phyloP scores from a whole-genome alignment of 208 protist genomes.

The Leishmania arabica region DNA sequence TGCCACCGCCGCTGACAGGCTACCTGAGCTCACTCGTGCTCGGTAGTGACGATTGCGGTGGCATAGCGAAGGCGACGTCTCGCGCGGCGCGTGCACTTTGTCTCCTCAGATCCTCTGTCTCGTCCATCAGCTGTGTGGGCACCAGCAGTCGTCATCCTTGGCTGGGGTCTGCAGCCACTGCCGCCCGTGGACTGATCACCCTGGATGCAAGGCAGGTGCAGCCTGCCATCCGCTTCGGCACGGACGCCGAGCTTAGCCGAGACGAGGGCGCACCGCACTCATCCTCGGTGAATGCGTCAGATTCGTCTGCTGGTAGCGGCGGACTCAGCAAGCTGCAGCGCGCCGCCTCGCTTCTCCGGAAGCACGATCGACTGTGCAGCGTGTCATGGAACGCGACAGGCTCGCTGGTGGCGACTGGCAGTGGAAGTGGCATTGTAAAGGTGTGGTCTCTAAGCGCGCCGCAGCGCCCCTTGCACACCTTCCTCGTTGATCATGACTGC shows the following conservation, averaged over 20 bases:
- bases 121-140: slow-evolving; percentile 52
- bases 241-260: slow-evolving; percentile 5
- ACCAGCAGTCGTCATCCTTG: slow-evolving; percentile 60
- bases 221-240: slow-evolving; percentile 36
- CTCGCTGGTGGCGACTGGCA: slow-evolving; percentile 68
- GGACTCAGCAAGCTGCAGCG: slow-evolving; percentile 30
- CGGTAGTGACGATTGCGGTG: slow-evolving; percentile 8
- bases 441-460: slow-evolving; percentile 64
- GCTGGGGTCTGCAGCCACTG: slow-evolving; percentile 54
- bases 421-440: slow-evolving; percentile 53
- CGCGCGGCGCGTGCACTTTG: slow-evolving; percentile 24
- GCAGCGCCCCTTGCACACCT: slow-evolving; percentile 38
- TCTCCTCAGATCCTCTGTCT: slow-evolving; percentile 36
- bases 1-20: slow-evolving; percentile 48
- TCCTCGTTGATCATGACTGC: slow-evolving; percentile 38
- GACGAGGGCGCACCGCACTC: neutral
- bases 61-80: neutral
- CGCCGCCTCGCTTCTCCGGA: slow-evolving; percentile 28
- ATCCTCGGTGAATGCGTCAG: slow-evolving; percentile 5
- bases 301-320: slow-evolving; percentile 1
- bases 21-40: slow-evolving; percentile 27
- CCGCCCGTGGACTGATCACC: slow-evolving; percentile 55
- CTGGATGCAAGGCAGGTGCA: slow-evolving; percentile 51
- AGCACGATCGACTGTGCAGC: slow-evolving; percentile 59
- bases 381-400: slow-evolving; percentile 68